Evolutionary conservation across 257 asterid species (phyloP).

Genomic region (Nicotiana sylvestris): DNA sequence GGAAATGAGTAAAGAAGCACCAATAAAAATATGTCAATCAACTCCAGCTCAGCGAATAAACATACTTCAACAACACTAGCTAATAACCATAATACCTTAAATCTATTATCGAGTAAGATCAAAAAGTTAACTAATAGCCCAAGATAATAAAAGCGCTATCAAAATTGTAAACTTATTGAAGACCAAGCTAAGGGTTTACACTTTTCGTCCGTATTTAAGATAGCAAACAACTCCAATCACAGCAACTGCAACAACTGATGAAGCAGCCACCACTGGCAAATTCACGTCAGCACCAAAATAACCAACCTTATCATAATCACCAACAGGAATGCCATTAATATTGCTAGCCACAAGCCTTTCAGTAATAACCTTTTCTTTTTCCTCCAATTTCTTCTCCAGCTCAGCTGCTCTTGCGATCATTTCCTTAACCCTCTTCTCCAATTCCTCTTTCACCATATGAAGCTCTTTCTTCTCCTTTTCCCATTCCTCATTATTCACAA

Average conservation of each 20-base stretch:
- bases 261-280: slow-evolving; percentile 42
- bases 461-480: slow-evolving; percentile 33
- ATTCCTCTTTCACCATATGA: slow-evolving; percentile 31
- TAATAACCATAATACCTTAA: neutral
- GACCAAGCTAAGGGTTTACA: neutral
- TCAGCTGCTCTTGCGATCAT: slow-evolving; percentile 34
- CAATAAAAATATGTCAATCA: neutral
- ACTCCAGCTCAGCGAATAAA: neutral
- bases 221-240: slow-evolving; percentile 40
- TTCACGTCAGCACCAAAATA: slow-evolving; percentile 28
- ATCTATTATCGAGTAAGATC: slow-evolving; percentile 21
- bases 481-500: slow-evolving; percentile 28
- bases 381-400: slow-evolving; percentile 43
- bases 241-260: slow-evolving; percentile 44
- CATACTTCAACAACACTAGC: neutral
- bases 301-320: slow-evolving; percentile 16
- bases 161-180: slow-evolving; percentile 37
- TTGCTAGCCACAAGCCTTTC: slow-evolving; percentile 23
- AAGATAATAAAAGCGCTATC: slow-evolving; percentile 32
- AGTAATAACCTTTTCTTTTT: slow-evolving; percentile 42
- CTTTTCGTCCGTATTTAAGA: slow-evolving; percentile 34
- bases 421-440: slow-evolving; percentile 8
- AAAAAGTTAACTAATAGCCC: slow-evolving; percentile 25
- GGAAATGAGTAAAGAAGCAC: neutral
- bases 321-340: slow-evolving; percentile 21